These are phyloP conservation scores for Fusarium sublunatum DNA, from an alignment of 2,329 filamentous ascomycete genomes.

Conservation along the genomic window DNA sequence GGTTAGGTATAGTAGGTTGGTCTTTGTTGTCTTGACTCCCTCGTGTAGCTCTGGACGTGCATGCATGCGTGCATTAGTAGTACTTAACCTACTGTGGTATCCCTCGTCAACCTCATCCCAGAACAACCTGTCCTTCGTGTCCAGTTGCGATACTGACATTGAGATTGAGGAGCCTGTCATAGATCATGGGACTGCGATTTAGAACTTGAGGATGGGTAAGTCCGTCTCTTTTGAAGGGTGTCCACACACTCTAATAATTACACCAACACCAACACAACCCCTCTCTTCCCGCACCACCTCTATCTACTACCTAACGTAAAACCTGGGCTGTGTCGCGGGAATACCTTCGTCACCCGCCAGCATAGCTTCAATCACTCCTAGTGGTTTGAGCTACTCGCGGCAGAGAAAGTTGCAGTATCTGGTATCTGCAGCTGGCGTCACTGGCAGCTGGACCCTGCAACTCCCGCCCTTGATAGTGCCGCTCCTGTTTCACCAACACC, in stretches of 20 bases:
- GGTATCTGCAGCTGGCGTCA: constrained; percentile 5
- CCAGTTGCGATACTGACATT: constrained; percentile 29
- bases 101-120: constrained; percentile 31
- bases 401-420: background rate
- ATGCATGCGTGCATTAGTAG: no score
- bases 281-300: constrained; percentile 40
- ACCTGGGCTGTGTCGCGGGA: constrained; percentile 38
- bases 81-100: constrained; percentile 13
- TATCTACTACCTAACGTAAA: constrained; percentile 4
- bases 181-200: constrained; percentile 50
- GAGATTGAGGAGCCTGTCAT: constrained; percentile 30
- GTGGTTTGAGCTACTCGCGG: constrained; percentile 4
- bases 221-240: constrained; percentile 37
- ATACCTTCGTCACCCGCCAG: constrained; percentile 38
- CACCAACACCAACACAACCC: constrained; percentile 31
- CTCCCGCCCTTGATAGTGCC: constrained; percentile 21
- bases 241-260: constrained; percentile 31
- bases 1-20: background rate
- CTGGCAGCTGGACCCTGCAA: constrained; percentile 20
- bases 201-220: constrained; percentile 53
- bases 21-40: constrained; percentile 38
- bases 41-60: constrained; percentile 27
- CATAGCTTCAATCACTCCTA: constrained; percentile 5
- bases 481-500: constrained; percentile 37
- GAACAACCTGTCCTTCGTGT: constrained; percentile 17